A percentile compares a stretch with the other conserved stretches of the same genome.
phyloP scores from a whole-genome alignment of 345 rosid species.

The Mallotus nudiflorus region DNA sequence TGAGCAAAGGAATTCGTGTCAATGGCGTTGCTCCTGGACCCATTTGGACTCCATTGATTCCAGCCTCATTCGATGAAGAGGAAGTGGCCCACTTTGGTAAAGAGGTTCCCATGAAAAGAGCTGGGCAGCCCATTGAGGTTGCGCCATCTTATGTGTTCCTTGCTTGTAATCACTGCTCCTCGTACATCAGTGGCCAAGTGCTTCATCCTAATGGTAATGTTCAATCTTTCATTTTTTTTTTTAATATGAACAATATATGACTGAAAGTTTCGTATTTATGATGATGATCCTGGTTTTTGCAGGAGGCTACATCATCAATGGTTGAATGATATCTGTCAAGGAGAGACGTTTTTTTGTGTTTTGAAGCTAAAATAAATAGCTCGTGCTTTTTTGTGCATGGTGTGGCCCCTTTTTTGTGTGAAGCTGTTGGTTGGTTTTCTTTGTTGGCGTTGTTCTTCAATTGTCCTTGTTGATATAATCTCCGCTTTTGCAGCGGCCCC shows the following conservation, averaged over 20 bases:
- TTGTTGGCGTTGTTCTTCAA: too few species aligned
- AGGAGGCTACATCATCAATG: slow-evolving; percentile 56
- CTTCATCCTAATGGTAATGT: slow-evolving; percentile 82
- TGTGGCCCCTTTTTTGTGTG: too few species aligned
- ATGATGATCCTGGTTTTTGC: slow-evolving; percentile 1
- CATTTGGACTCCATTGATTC: slow-evolving; percentile 76
- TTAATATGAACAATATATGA: background rate
- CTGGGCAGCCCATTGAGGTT: slow-evolving; percentile 78
- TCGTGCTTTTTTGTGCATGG: too few species aligned
- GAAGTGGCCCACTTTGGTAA: slow-evolving; percentile 47
- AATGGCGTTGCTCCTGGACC: slow-evolving; percentile 85
- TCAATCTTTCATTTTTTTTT: too few species aligned
- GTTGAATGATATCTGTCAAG: slow-evolving; percentile 11
- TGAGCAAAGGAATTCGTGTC: slow-evolving; percentile 54
- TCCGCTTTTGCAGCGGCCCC: too few species aligned
- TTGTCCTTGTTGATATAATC: too few species aligned
- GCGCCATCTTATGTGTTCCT: slow-evolving; percentile 74
- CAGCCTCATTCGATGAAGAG: slow-evolving; percentile 58
- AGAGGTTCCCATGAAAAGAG: slow-evolving; percentile 66
- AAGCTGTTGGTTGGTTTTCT: too few species aligned
- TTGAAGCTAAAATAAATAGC: too few species aligned
- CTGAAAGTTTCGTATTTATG: background rate
- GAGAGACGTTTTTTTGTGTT: too few species aligned
- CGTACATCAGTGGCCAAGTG: slow-evolving; percentile 77
- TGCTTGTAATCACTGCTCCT: slow-evolving; percentile 73